Conservation (phyloP, 2,329 filamentous ascomycete genomes). For the Cercospora sojina region DNA sequence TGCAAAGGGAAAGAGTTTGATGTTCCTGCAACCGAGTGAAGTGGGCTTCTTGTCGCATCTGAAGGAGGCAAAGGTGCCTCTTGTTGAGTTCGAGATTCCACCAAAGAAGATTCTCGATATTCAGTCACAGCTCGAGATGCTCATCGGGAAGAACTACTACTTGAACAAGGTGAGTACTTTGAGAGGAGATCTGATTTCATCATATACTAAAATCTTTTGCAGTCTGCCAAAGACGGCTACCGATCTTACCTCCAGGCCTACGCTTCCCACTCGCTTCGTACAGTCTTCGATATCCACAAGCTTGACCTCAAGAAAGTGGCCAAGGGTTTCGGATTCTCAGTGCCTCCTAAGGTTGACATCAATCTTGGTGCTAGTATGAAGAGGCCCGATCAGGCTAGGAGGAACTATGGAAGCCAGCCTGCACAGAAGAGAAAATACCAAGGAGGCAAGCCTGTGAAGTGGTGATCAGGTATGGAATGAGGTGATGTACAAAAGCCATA, state of each 20-base stretch:
- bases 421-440: conserved; percentile 49
- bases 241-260: conserved; percentile 93
- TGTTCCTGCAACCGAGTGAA: conserved; percentile 91
- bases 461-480: not conserved
- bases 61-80: conserved; percentile 85
- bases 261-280: conserved; percentile 76
- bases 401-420: conserved; percentile 77
- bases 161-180: conserved; percentile 69
- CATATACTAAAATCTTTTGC: conserved; percentile 14
- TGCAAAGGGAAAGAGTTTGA: conserved; percentile 80
- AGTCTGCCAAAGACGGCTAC: conserved; percentile 71
- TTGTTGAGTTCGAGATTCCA: conserved; percentile 95
- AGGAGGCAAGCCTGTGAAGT: conserved; percentile 13
- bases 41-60: conserved; percentile 89
- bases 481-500: not conserved
- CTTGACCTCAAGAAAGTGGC: conserved; percentile 80
- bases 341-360: conserved; percentile 77
- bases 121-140: conserved; percentile 79
- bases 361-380: conserved; percentile 73
- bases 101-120: conserved; percentile 84
- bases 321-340: conserved; percentile 77
- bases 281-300: conserved; percentile 81
- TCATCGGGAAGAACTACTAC: conserved; percentile 95
- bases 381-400: conserved; percentile 68
- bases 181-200: not conserved